Percentiles rank a stretch among this genome's conserved stretches.
Evolutionary conservation across 1,284 basidiomycete genomes (phyloP).

Genomic region (Athelia psychrophila): DNA sequence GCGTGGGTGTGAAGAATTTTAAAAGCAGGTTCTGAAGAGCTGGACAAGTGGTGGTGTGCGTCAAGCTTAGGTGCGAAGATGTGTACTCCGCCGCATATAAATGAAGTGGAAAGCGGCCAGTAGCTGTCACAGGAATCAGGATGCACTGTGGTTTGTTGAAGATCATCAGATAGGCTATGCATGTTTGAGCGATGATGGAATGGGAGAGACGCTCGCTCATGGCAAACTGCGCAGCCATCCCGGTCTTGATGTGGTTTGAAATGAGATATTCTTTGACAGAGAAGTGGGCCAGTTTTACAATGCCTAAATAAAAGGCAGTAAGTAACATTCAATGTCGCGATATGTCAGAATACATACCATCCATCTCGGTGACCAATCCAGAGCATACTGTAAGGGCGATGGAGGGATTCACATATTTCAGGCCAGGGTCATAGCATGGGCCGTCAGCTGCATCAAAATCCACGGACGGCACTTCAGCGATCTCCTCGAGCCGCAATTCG

Average conservation of each 20-base stretch:
- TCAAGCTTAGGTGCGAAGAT: neutral
- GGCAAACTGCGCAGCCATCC: neutral
- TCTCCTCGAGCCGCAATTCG: too few species aligned
- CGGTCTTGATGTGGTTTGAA: neutral
- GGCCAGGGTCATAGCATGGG: too few species aligned
- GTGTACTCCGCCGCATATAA: neutral
- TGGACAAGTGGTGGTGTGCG: neutral
- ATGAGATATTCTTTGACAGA: neutral
- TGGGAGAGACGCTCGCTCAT: neutral
- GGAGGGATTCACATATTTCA: too few species aligned
- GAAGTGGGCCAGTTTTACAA: neutral
- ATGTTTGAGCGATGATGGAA: neutral
- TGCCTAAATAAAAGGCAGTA: too few species aligned
- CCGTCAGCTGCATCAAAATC: too few species aligned
- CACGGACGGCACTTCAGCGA: too few species aligned
- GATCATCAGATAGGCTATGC: neutral
- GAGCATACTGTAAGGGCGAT: too few species aligned
- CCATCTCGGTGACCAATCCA: too few species aligned
- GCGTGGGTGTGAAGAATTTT: neutral
- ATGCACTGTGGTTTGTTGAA: neutral
- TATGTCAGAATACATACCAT: too few species aligned
- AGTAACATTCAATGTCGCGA: too few species aligned
- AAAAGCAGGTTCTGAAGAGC: neutral
- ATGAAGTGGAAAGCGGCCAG: neutral
- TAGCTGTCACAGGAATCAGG: too few species aligned